Evolutionary conservation across 805 yeast genomes (phyloP).

Genomic region (Nakazawaea ernobii): DNA sequence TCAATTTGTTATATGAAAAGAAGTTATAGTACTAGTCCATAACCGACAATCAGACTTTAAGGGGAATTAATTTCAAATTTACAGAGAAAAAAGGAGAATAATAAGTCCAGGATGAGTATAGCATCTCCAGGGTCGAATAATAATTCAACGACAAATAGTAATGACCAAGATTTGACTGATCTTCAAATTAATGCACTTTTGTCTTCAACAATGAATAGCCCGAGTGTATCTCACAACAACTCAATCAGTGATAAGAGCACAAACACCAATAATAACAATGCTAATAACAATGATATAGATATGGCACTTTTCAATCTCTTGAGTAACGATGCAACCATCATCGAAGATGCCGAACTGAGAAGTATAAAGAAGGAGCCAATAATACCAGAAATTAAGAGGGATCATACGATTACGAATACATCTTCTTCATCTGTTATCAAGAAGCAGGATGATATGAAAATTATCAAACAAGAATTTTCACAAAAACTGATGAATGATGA

Average conservation of each 20-base stretch:
- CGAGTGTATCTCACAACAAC: not conserved
- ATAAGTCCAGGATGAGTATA: conserved; percentile 2
- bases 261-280: not conserved
- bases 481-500: not conserved
- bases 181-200: conserved; percentile 7
- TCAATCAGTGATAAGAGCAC: not conserved
- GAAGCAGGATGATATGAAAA: not conserved
- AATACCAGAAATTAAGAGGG: not conserved
- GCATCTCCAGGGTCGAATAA: conserved; percentile 5
- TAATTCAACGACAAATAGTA: not conserved
- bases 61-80: not conserved
- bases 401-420: not conserved
- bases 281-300: conserved; percentile 3
- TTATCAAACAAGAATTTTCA: conserved; percentile 12
- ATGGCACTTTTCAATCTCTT: conserved; percentile 3
- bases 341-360: not conserved
- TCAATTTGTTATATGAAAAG: no score
- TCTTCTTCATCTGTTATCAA: not conserved
- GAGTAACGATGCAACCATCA: not conserved
- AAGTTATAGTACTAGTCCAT: no score
- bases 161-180: conserved; percentile 5
- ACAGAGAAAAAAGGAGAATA: not conserved
- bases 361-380: not conserved
- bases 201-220: conserved; percentile 3
- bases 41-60: not conserved